Evolutionary conservation across 257 asterid species (phyloP).

Genomic region (Nicotiana tabacum): DNA sequence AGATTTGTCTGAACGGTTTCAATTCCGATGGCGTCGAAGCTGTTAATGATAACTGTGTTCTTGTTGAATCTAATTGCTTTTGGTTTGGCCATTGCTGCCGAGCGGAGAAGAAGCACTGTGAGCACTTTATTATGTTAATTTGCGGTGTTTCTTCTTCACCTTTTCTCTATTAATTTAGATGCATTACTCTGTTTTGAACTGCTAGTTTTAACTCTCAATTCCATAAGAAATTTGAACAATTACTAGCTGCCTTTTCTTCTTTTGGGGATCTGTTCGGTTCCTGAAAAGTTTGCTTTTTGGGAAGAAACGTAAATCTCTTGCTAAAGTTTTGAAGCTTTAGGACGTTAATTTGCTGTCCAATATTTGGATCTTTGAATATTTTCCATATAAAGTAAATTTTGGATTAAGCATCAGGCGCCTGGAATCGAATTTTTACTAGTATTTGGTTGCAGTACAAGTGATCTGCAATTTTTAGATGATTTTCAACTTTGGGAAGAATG

Average conservation of each 20-base stretch:
- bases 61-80: slow-evolving; percentile 73
- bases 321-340: not conserved
- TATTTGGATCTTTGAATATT: not conserved
- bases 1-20: slow-evolving; percentile 11
- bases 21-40: slow-evolving; percentile 68
- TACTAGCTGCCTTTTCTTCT: not conserved
- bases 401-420: not conserved
- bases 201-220: not conserved
- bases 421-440: not conserved
- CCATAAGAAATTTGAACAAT: not conserved
- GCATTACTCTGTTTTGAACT: not conserved
- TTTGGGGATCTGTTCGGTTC: not conserved
- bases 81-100: slow-evolving; percentile 87
- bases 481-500: not conserved
- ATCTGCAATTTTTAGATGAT: not conserved
- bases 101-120: slow-evolving; percentile 77
- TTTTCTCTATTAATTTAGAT: too few relatives aligned
- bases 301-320: too few relatives aligned
- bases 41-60: slow-evolving; percentile 44
- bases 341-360: not conserved
- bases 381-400: not conserved
- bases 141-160: not conserved
- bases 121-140: slow-evolving; percentile 12
- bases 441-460: not conserved
- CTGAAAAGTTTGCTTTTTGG: too few relatives aligned